Percentiles rank a stretch among this genome's conserved stretches.
Evolutionary conservation across 2,329 filamentous ascomycete genomes (phyloP).

Genomic region (Diaporthe ampelina): DNA sequence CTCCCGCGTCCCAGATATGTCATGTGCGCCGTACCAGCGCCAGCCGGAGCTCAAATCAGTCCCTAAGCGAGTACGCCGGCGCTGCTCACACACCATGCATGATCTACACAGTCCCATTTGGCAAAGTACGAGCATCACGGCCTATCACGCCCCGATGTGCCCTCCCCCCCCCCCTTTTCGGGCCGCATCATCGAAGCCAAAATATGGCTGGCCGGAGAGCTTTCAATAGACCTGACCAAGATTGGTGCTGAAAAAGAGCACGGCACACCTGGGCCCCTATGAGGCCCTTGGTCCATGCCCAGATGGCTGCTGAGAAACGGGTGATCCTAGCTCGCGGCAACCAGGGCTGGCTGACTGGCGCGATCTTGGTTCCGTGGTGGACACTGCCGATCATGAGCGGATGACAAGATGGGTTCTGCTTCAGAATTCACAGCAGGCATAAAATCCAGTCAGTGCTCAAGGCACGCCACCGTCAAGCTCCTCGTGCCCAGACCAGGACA

Average conservation of each 20-base stretch:
- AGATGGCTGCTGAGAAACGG: constrained; percentile 13
- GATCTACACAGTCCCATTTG: background rate
- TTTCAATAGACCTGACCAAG: background rate
- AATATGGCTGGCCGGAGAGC: background rate
- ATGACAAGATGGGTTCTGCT: constrained; percentile 15
- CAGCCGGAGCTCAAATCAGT: background rate
- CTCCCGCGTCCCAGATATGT: constrained; percentile 7
- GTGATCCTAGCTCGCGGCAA: constrained; percentile 7
- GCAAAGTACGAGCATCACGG: background rate
- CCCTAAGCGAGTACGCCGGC: background rate
- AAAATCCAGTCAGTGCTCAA: constrained; percentile 3
- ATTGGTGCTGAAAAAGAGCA: background rate
- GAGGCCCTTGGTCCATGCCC: background rate
- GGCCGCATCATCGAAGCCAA: background rate
- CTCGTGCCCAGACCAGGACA: background rate
- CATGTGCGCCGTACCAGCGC: background rate
- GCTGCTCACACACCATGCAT: background rate
- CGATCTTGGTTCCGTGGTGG: constrained; percentile 33
- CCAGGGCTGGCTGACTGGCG: constrained; percentile 3
- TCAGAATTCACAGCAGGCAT: background rate
- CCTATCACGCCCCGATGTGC: background rate
- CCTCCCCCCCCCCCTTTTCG: background rate
- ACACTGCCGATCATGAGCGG: constrained; percentile 18
- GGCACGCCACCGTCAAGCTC: background rate
- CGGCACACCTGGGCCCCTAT: background rate